Evolutionary conservation across 805 yeast species (phyloP), one percentile per base, ranked within the genome.

Genomic region (Candida dendrica): DNA sequence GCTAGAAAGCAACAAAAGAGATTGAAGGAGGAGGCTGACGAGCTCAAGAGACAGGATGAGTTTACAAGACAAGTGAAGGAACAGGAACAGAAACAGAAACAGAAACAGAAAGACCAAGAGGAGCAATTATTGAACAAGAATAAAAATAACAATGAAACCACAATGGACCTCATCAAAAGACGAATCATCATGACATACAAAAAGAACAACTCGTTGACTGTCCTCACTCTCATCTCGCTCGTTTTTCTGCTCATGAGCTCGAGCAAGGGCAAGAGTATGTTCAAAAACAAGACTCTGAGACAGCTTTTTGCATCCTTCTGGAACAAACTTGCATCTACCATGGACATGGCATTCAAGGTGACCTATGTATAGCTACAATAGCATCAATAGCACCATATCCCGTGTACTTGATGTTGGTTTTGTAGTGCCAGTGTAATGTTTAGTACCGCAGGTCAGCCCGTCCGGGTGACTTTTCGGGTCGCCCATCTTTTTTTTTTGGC

Each of bases 261-360:
- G 19, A 32, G 16, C 4, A 32, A n/a, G 3, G 15, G 13, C 11
- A 6, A 17, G 16, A 15, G 10, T 9, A 4, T 32, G 5, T 32
- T 32, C 17, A 15, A 13, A 32, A 51, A 47, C 41, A 34, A 37
- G 9, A 46, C 42, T 16, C 2, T 51, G 13, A 49, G 49, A 40
- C 40, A 41, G 16, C 13, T 20, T 16, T 10, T 47, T 1, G 29
- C 32, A 1, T 14, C 27, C 1, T 16, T 53, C 9, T 53, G 56
- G 56, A 41, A 18, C 1, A 53, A 49, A 20, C 5, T 50, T 3
- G 7, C 26, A 2, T 16, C 41, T 3, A 55, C 59, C 0, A 17
- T 49, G 1, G 39, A 47, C 32, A 56, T 56, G 60, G 60, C 58
- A 1, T 47, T 56, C 34, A 42, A 50, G 20, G 58, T 56, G 5